Conservation (phyloP, 202 grass and related monocot genomes). For the Bolboschoenoplectus hybrid region DNA sequence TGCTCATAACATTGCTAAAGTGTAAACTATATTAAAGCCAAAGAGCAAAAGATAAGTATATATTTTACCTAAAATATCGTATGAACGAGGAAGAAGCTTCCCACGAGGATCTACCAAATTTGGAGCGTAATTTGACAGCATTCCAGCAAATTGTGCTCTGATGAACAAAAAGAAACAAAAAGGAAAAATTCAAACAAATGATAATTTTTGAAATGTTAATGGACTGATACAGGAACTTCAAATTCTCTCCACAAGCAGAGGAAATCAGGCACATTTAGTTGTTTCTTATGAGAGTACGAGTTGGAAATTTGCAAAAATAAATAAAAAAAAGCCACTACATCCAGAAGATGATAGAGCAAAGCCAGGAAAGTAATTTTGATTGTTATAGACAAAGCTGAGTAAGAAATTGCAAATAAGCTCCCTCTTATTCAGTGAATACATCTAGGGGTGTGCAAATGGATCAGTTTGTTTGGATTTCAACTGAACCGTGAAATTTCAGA, state of each 20-base stretch:
- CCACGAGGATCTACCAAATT: slow-evolving; percentile 87
- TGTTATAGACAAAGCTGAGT: slow-evolving; percentile 7
- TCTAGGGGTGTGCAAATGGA: neutral
- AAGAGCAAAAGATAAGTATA: slow-evolving; percentile 7
- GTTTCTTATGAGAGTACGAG: slow-evolving; percentile 18
- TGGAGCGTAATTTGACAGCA: slow-evolving; percentile 70
- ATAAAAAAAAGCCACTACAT: neutral
- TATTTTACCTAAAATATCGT: slow-evolving; percentile 77
- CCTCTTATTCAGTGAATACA: neutral
- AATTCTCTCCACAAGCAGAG: neutral
- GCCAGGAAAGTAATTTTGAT: neutral
- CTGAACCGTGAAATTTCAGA: too few species aligned
- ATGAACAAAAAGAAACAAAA: slow-evolving; percentile 23
- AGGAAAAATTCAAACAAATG: slow-evolving; percentile 17
- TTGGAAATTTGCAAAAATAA: neutral
- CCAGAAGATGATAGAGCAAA: slow-evolving; percentile 19
- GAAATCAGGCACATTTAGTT: slow-evolving; percentile 1
- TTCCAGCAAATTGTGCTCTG: slow-evolving; percentile 85
- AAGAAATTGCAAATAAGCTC: neutral
- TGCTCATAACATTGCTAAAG: neutral
- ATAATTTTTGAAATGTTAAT: slow-evolving; percentile 30
- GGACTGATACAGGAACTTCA: neutral
- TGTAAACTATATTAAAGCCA: slow-evolving; percentile 23
- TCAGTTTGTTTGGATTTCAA: too few species aligned
- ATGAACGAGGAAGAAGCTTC: slow-evolving; percentile 81